Evolutionary conservation across 345 rosid genomes (phyloP).

Genomic region (Passiflora organensis): DNA sequence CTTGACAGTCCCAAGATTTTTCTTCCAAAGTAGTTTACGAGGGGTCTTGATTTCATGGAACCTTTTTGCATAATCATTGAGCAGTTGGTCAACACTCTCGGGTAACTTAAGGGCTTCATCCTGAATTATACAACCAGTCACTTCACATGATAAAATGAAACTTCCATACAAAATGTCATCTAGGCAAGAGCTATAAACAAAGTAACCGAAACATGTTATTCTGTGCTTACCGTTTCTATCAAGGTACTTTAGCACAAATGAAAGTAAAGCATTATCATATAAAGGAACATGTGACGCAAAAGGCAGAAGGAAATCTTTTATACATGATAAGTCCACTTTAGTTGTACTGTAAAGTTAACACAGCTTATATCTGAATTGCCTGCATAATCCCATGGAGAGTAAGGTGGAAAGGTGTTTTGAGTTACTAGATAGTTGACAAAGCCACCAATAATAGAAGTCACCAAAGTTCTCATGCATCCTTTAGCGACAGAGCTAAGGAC

Average conservation of each 20-base stretch:
- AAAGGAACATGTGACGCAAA: background rate
- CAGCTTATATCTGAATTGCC: background rate
- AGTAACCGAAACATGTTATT: no score
- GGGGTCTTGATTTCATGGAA: conserved; percentile 90
- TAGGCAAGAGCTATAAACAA: background rate
- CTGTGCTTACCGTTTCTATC: no score
- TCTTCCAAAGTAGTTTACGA: conserved; percentile 92
- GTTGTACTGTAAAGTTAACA: background rate
- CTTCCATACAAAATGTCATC: background rate
- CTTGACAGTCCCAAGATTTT: conserved; percentile 94
- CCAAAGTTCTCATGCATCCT: no score
- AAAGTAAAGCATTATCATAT: background rate
- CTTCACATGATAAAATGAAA: background rate
- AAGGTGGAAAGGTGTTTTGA: no score
- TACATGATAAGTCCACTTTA: background rate
- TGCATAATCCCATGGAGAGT: no score
- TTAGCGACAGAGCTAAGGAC: no score
- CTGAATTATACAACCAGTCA: conserved; percentile 33
- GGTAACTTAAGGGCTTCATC: conserved; percentile 77
- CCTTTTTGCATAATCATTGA: conserved; percentile 71
- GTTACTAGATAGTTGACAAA: no score
- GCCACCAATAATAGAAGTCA: no score
- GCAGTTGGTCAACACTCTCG: conserved; percentile 63
- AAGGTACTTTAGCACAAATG: background rate
- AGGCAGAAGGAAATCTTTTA: background rate